Evolutionary conservation across 1,139 yeast genomes (phyloP).

Genomic region (Candida buenavistaensis): DNA sequence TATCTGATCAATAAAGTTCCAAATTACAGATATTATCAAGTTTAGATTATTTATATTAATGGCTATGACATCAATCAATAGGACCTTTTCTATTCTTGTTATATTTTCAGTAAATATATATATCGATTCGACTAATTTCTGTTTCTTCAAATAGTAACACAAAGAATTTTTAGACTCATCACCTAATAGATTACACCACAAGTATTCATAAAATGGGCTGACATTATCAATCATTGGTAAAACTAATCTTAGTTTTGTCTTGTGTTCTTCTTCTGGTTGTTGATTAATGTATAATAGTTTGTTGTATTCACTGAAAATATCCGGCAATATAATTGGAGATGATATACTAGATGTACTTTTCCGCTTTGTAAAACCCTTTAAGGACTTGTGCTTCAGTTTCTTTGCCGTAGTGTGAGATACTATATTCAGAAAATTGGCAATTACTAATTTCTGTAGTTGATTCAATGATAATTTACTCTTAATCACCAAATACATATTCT

Average conservation of each 20-base stretch:
- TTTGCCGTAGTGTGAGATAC: background rate
- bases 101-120: constrained; percentile 39
- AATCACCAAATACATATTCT: constrained; percentile 55
- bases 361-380: constrained; percentile 1
- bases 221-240: constrained; percentile 30
- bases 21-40: constrained; percentile 16
- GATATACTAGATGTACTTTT: constrained; percentile 1
- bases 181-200: constrained; percentile 63
- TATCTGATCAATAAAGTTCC: constrained; percentile 22
- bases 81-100: constrained; percentile 26
- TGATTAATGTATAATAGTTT: constrained; percentile 9
- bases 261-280: constrained; percentile 9
- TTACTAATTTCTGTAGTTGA: constrained; percentile 50
- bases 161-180: constrained; percentile 55
- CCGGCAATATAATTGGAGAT: background rate
- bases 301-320: constrained; percentile 27
- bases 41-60: constrained; percentile 24
- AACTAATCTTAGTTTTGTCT: constrained; percentile 29
- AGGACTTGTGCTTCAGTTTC: background rate
- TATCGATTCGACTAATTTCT: constrained; percentile 19
- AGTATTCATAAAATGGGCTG: constrained; percentile 27
- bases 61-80: constrained; percentile 50
- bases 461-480: constrained; percentile 66
- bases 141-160: constrained; percentile 28
- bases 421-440: constrained; percentile 35